Base-by-base conservation (phyloP, 768 basidiomycete genomes). In the Filobasidium wieringae region DNA sequence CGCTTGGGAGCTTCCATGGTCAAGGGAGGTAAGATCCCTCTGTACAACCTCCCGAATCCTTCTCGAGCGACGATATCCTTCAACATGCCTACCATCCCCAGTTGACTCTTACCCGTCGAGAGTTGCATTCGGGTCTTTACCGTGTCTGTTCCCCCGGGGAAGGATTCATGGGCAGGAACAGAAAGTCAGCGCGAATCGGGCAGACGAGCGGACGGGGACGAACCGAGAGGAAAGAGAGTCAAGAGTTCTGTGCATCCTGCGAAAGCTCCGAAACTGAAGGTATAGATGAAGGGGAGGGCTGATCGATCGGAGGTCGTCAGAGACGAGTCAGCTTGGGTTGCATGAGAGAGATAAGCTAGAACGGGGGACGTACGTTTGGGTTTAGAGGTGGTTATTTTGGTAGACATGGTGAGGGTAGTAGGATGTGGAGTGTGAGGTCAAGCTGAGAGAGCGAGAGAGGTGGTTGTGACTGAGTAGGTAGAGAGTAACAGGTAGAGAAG, bases 41-140 rank as follows among this genome's bases (percentile, higher is more conserved):
- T 80, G 77, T 99, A 99, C 56, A 99, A 76, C 43, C 89, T 53
- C 2, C 30, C 31, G 3, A 49, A 31, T 29, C 57, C 95, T 79
- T 99, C 93, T 68, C 88, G 79, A 51, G 80, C 83, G 22, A 99
- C 76, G 69, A 99, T 99, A 14, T 83, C 79, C 60, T 77, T 78
- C 74, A 99, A 83, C 34, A 82, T 88, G 43, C 88, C 87, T 17
- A 95, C 78, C 66, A 97, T 80, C 4, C 91, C 87, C 55, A 81
- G 78, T 49, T 80, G 74, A 33, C 79, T 75, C 75, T 86, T 88
- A 2, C 88, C 88, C 4, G 84, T 87, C 71, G 88, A 86, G n/a
- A 99, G 79, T 72, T 99, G 95, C 84, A 96, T 92, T 22, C 95
- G 87, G n/a, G 95, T 99, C 77, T 99, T 96, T 70, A 96, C 89